phyloP scores from a whole-genome alignment of 257 asterid species.

The Ilex asprella region DNA sequence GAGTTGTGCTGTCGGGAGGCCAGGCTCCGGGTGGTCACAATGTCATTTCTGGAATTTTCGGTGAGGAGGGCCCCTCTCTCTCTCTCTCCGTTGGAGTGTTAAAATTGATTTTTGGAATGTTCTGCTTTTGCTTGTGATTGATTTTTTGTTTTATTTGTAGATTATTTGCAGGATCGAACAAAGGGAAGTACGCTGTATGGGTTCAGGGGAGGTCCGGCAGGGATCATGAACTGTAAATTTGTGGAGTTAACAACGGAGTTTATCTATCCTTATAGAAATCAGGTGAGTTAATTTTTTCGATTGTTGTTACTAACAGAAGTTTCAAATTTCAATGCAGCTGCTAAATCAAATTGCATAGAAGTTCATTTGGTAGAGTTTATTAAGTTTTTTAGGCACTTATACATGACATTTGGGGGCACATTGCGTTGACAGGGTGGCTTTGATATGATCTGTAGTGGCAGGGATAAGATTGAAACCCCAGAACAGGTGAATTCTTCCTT shows the following conservation, averaged over 20 bases:
- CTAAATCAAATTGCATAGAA: no score
- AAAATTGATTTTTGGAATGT: no score
- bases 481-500: not conserved
- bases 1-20: not conserved
- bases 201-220: not conserved
- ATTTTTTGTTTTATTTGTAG: not conserved
- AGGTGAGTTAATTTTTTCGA: not conserved
- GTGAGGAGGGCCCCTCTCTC: not conserved
- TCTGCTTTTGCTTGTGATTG: no score
- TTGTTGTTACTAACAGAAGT: no score
- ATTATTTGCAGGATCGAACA: not conserved
- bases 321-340: no score
- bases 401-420: not conserved
- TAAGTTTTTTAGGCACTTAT: no score
- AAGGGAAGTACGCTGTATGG: not conserved
- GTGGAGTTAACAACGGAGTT: not conserved
- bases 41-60: not conserved
- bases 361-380: no score
- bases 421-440: not conserved
- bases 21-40: not conserved
- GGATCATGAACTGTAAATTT: not conserved
- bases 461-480: constrained; percentile 4
- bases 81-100: no score
- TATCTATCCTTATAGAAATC: not conserved
- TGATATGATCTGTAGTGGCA: constrained; percentile 4